Conservation (phyloP, 2,329 filamentous ascomycete species). For the Penicillium paneum region DNA sequence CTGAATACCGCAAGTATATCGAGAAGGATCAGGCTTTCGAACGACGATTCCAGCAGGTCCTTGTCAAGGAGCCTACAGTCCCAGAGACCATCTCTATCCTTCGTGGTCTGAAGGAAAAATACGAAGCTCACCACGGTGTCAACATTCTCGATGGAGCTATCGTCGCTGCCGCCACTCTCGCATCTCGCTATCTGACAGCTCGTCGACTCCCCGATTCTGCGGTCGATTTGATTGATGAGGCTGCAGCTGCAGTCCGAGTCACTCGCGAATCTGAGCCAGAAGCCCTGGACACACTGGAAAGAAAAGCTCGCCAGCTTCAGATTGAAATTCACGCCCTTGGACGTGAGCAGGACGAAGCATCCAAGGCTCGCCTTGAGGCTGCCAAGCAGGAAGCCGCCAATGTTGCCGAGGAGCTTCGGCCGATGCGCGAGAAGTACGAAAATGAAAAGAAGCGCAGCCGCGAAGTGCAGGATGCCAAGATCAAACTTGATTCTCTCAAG, state of each 20-base stretch:
- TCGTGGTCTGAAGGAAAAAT: constrained; percentile 96
- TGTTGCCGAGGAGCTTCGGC: constrained; percentile 86
- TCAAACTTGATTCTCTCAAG: constrained; percentile 88
- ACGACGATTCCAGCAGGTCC: constrained; percentile 95
- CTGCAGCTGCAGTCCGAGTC: constrained; percentile 91
- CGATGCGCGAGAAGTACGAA: constrained; percentile 92
- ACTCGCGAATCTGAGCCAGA: constrained; percentile 95
- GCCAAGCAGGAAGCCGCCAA: constrained; percentile 91
- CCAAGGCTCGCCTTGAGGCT: constrained; percentile 73
- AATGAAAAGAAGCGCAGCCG: constrained; percentile 87
- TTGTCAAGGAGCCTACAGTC: constrained; percentile 90
- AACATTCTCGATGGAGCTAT: constrained; percentile 93
- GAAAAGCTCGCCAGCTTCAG: constrained; percentile 82
- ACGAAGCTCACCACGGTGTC: constrained; percentile 97
- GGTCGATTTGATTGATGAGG: constrained; percentile 94
- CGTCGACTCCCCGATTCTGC: constrained; percentile 92
- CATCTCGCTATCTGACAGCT: constrained; percentile 87
- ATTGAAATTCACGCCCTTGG: constrained; percentile 96
- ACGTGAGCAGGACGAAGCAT: constrained; percentile 92
- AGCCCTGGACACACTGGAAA: constrained; percentile 89
- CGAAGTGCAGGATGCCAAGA: constrained; percentile 88
- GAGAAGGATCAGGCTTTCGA: constrained; percentile 98
- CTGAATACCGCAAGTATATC: constrained; percentile 97
- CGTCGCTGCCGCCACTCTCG: constrained; percentile 84
- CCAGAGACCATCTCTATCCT: constrained; percentile 93